phyloP scores from a whole-genome alignment of 2,329 filamentous ascomycete species.

The Huntiella bhutanensis region DNA sequence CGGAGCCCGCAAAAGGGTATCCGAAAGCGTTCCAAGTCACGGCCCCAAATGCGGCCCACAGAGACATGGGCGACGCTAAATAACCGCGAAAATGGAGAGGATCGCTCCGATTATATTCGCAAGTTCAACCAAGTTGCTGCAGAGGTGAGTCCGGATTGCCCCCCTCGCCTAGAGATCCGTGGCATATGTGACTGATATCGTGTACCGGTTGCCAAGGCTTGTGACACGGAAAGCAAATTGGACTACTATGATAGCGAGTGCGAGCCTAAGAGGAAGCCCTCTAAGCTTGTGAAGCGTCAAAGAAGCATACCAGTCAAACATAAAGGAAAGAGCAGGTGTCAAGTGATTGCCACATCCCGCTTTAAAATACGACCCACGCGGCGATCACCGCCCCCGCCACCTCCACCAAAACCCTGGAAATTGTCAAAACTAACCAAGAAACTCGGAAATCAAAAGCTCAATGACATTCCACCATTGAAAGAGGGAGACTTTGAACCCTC shows the following conservation, averaged over 20 bases:
- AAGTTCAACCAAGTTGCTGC: conserved; percentile 43
- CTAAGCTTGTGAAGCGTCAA: no score
- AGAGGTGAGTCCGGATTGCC: conserved; percentile 23
- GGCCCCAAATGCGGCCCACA: conserved; percentile 9
- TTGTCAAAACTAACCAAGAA: neutral
- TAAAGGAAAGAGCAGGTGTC: no score
- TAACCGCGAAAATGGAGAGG: conserved; percentile 26
- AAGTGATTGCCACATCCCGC: no score
- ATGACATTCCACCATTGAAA: conserved; percentile 29
- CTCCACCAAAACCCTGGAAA: neutral
- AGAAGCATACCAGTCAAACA: no score
- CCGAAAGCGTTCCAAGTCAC: conserved; percentile 4
- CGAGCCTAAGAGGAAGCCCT: no score
- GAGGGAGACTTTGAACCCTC: conserved; percentile 20
- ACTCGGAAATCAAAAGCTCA: conserved; percentile 19
- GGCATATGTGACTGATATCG: no score
- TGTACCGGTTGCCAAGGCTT: no score
- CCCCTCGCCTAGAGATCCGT: no score
- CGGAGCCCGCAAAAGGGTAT: conserved; percentile 1
- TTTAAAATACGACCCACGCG: no score
- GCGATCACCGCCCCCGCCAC: no score
- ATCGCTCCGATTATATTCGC: conserved; percentile 28
- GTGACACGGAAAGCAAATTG: no score
- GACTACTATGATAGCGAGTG: no score
- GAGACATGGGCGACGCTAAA: conserved; percentile 10